Evolutionary conservation across 352 stramenopile species (phyloP), one percentile per base, ranked within the genome.

Genomic region (Globisporangium iwayamae): DNA sequence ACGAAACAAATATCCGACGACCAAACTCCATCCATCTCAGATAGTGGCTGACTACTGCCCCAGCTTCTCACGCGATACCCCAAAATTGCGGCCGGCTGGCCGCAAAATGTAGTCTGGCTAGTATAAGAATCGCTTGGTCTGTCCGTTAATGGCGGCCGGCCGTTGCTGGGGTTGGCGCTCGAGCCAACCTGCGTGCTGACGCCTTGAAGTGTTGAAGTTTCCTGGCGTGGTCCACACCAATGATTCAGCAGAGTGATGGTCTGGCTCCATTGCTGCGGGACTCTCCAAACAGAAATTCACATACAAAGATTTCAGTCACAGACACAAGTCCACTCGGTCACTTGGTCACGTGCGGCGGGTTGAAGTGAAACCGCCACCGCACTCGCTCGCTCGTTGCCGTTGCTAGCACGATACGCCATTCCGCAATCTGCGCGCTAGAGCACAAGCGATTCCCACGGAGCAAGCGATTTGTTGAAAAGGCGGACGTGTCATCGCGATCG

Each of bases 331-430:
- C 36, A 41, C 3, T 41, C 36, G 9, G 36, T 39, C 7, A 10
- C 8, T 11, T 6, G 9, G 6, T 20, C 43, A 1, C 25, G 25
- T 28, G 25, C 18, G 8, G 18, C 16, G 51, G n/a, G 51, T 57
- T 57, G 51, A 57, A 57, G 51, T 57, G 51, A 57, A 57, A 57
- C 51, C 51, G 30, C 30, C 51, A 14, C 50, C 51, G 25, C 30
- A 28, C 50, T 56, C 50, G 1, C 51, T 8, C 28, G 11, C 50
- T 56, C 28, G 50, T 39, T 56, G 50, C 50, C 18, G n/a, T 22
- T 20, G 22, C 3, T 25, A 39, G 6, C 50, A 48, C 10, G 32
- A 48, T 34, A 36, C 54, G 39, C 36, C 54, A 50, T 43, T 57
- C 51, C 30, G 51, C 18, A 57, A 43, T 45, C 51, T 45, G 51